Percentiles rank a stretch among this genome's conserved stretches.
These are phyloP conservation scores for Mycena metata DNA, from an alignment of 768 basidiomycete genomes.

Conservation along the genomic window DNA sequence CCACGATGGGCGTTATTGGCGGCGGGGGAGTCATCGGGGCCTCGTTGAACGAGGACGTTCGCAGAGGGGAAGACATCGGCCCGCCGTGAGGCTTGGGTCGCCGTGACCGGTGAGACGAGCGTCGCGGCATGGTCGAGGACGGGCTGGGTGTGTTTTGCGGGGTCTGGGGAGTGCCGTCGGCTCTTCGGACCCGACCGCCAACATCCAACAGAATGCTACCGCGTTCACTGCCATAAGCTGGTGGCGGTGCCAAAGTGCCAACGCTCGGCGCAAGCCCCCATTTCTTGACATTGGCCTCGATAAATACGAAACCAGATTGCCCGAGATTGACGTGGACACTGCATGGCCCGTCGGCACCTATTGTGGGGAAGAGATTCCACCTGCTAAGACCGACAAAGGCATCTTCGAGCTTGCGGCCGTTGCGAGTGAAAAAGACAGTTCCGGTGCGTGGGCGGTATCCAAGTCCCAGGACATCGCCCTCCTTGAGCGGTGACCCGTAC, in stretches of 20 bases:
- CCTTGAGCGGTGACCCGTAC: constrained; percentile 87
- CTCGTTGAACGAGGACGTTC: constrained; percentile 61
- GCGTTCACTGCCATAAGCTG: constrained; percentile 96
- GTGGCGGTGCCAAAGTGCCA: constrained; percentile 96
- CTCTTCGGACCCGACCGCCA: constrained; percentile 68
- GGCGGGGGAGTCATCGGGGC: constrained; percentile 66
- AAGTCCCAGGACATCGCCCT: constrained; percentile 96
- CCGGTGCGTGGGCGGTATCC: constrained; percentile 97
- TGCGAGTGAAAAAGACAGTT: constrained; percentile 99
- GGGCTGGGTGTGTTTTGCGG: constrained; percentile 58
- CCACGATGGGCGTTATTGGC: constrained; percentile 85
- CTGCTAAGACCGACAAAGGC: constrained; percentile 91
- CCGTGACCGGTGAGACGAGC: constrained; percentile 69
- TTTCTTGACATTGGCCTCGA: constrained; percentile 99
- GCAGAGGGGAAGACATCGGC: constrained; percentile 75
- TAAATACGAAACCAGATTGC: constrained; percentile 98
- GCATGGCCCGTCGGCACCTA: constrained; percentile 96
- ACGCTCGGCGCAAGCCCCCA: constrained; percentile 99
- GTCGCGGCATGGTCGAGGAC: constrained; percentile 57
- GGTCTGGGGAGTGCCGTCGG: constrained; percentile 57
- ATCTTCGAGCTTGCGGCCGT: constrained; percentile 97
- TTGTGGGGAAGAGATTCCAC: constrained; percentile 96
- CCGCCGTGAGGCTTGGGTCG: constrained; percentile 68
- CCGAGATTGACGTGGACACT: constrained; percentile 98
- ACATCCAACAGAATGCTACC: constrained; percentile 96